phyloP scores from a whole-genome alignment of 1,284 basidiomycete species.

The Pholiota adiposa region DNA sequence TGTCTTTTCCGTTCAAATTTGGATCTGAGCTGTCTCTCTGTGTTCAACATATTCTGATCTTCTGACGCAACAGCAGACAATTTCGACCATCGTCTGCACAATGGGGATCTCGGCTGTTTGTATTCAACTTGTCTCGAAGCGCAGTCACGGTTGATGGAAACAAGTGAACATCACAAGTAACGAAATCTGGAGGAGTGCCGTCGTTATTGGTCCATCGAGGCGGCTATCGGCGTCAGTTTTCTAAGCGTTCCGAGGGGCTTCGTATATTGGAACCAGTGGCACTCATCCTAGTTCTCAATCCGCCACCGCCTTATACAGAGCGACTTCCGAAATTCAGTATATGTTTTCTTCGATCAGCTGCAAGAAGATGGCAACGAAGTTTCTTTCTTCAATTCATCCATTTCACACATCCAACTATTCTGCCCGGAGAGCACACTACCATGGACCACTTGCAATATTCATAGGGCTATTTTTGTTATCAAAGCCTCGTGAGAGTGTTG shows the following conservation, averaged over 20 bases:
- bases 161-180: not conserved
- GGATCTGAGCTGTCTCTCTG: not conserved
- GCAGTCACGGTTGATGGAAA: not conserved
- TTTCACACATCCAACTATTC: not conserved
- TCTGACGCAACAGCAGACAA: not conserved
- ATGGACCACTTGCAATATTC: not conserved
- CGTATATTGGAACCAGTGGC: not conserved
- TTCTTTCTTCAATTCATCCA: not conserved
- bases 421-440: not conserved
- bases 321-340: not conserved
- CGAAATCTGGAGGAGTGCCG: not conserved
- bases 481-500: conserved; percentile 11
- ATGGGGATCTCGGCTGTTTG: not conserved
- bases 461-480: conserved; percentile 30
- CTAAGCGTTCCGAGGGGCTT: not conserved
- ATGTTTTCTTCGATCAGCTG: not conserved
- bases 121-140: not conserved
- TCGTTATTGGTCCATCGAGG: not conserved
- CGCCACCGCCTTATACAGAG: not conserved
- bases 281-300: not conserved
- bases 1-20: not conserved
- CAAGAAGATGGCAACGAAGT: not conserved
- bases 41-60: not conserved
- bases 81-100: not conserved
- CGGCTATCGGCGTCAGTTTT: not conserved